These are phyloP conservation scores for Torulaspora maleeae DNA, from an alignment of 805 yeast species.

Conservation along the genomic window DNA sequence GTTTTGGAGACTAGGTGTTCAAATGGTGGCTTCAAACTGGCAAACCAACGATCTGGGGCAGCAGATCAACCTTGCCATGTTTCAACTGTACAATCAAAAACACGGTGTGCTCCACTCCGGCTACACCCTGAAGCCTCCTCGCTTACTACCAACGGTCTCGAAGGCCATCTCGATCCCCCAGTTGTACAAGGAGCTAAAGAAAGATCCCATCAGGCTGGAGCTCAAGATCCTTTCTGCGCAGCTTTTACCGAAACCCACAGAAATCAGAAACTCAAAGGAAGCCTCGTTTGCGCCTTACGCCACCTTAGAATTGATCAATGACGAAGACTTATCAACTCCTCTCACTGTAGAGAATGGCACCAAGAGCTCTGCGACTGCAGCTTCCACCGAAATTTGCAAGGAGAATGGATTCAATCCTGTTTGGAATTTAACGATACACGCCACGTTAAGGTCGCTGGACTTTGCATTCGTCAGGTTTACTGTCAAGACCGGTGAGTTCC, in stretches of 20 bases:
- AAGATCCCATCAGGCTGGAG: slow-evolving; percentile 22
- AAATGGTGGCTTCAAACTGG: slow-evolving; percentile 97
- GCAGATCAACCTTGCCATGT: slow-evolving; percentile 80
- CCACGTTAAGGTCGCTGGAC: slow-evolving; percentile 37
- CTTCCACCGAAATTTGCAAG: slow-evolving; percentile 35
- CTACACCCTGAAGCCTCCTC: slow-evolving; percentile 69
- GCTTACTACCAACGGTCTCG: slow-evolving; percentile 35
- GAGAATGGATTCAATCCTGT: slow-evolving; percentile 85
- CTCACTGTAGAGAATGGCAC: slow-evolving; percentile 23
- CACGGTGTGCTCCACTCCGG: slow-evolving; percentile 46
- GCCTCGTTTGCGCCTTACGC: slow-evolving; percentile 26
- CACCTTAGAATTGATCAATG: slow-evolving; percentile 21
- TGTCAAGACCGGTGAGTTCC: slow-evolving; percentile 41
- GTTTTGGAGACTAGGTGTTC: slow-evolving; percentile 84
- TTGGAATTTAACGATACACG: slow-evolving; percentile 61
- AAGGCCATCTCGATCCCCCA: slow-evolving; percentile 27
- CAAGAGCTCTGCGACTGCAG: slow-evolving; percentile 12
- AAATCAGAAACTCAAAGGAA: slow-evolving; percentile 34
- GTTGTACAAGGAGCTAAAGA: slow-evolving; percentile 17
- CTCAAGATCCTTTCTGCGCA: slow-evolving; percentile 73
- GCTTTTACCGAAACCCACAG: slow-evolving; percentile 69
- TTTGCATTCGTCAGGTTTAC: slow-evolving; percentile 55
- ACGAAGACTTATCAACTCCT: slow-evolving; percentile 22
- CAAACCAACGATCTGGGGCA: slow-evolving; percentile 88
- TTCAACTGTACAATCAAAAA: slow-evolving; percentile 48